phyloP scores from a whole-genome alignment of 2,329 filamentous ascomycete species.

The Talaromyces sp. region DNA sequence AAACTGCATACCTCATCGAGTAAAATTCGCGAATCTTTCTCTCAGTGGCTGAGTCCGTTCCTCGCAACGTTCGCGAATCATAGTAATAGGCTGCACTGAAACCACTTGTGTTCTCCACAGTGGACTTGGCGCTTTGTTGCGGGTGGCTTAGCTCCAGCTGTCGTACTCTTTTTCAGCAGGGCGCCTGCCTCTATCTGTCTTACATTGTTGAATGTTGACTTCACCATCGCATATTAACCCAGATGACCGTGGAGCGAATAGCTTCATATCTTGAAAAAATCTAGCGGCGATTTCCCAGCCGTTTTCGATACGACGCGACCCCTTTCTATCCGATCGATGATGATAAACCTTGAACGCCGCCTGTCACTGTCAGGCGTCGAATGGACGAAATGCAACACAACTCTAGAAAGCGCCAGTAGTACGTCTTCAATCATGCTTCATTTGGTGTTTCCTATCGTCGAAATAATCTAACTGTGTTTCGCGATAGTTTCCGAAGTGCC shows the following conservation, averaged over 20 bases:
- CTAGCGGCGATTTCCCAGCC: neutral
- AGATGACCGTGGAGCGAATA: neutral
- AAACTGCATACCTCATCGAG: neutral
- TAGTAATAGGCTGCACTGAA: neutral
- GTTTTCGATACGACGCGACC: neutral
- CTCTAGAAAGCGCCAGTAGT: slow-evolving; percentile 47
- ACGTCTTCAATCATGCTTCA: slow-evolving; percentile 16
- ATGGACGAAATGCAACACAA: slow-evolving; percentile 48
- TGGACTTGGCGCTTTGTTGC: neutral
- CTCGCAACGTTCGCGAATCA: neutral
- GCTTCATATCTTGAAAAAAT: neutral
- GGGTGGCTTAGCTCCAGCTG: slow-evolving; percentile 12
- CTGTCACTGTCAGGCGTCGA: slow-evolving; percentile 8
- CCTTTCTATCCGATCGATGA: slow-evolving; percentile 3
- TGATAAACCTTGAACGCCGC: slow-evolving; percentile 13
- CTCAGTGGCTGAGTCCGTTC: neutral
- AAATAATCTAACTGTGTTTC: neutral
- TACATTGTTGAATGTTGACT: neutral
- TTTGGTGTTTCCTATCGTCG: neutral
- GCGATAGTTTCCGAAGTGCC: slow-evolving; percentile 44
- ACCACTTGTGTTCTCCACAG: neutral
- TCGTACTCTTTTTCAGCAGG: neutral
- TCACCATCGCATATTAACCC: neutral
- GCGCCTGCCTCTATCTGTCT: neutral
- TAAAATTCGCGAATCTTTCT: neutral